phyloP scores from a whole-genome alignment of 352 stramenopile genomes.

The Pythium scleroteichum region DNA sequence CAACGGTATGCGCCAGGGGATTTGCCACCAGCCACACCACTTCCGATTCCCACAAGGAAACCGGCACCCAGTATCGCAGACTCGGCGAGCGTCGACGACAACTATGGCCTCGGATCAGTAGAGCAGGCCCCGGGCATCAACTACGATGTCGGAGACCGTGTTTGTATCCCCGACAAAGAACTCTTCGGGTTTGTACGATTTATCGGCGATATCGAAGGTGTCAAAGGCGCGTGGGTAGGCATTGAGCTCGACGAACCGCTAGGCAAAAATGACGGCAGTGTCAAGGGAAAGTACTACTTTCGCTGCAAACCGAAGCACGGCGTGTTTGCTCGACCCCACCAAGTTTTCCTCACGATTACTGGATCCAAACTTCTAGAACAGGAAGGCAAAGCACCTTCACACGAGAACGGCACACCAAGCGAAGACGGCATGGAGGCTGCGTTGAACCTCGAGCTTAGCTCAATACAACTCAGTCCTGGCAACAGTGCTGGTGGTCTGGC shows the following conservation, averaged over 20 bases:
- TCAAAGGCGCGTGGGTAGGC: slow-evolving; percentile 75
- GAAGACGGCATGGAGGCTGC: slow-evolving; percentile 36
- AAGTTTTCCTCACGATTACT: slow-evolving; percentile 74
- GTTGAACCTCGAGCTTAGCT: slow-evolving; percentile 25
- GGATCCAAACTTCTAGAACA: slow-evolving; percentile 54
- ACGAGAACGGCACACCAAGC: slow-evolving; percentile 16
- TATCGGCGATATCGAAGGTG: slow-evolving; percentile 65
- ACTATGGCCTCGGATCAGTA: slow-evolving; percentile 12
- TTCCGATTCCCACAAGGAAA: slow-evolving; percentile 1
- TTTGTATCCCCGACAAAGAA: slow-evolving; percentile 86
- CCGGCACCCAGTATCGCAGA: slow-evolving; percentile 15
- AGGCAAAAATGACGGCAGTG: slow-evolving; percentile 84
- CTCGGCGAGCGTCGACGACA: slow-evolving; percentile 58
- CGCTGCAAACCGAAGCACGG: slow-evolving; percentile 75
- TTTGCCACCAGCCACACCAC: slow-evolving; percentile 1
- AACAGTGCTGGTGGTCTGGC: slow-evolving; percentile 21
- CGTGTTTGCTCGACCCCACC: slow-evolving; percentile 74
- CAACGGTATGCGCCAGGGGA: slow-evolving; percentile 9
- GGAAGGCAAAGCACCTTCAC: slow-evolving; percentile 40
- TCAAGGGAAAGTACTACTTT: slow-evolving; percentile 83
- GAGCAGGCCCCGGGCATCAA: slow-evolving; percentile 31
- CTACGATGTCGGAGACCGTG: slow-evolving; percentile 68
- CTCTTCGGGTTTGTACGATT: slow-evolving; percentile 82
- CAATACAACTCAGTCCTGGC: slow-evolving; percentile 24
- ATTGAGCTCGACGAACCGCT: slow-evolving; percentile 76